phyloP scores from a whole-genome alignment of 805 yeast genomes.

The Ogataea trehalophila region DNA sequence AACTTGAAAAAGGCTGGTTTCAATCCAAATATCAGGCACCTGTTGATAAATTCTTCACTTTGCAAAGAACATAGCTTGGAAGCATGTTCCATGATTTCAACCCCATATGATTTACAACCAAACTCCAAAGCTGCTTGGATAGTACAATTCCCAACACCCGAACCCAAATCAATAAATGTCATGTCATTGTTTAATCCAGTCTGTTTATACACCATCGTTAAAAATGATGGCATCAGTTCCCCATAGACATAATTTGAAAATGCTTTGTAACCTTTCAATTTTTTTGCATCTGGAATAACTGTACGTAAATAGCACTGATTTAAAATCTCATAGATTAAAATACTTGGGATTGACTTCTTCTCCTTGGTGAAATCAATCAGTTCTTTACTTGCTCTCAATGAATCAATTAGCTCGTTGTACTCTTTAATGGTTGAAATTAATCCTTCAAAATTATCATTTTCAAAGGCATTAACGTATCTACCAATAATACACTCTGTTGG shows the following conservation, averaged over 20 bases:
- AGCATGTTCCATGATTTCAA: conserved; percentile 85
- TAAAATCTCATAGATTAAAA: conserved; percentile 60
- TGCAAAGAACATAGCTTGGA: conserved; percentile 63
- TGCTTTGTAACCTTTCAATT: conserved; percentile 68
- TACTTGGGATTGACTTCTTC: conserved; percentile 30
- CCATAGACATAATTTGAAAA: conserved; percentile 91
- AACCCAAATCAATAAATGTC: conserved; percentile 82
- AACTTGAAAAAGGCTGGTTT: conserved; percentile 51
- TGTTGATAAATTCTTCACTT: conserved; percentile 47
- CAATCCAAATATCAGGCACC: conserved; percentile 63
- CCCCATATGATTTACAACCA: conserved; percentile 83
- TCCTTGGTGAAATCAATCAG: conserved; percentile 14
- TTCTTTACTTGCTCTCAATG: conserved; percentile 31
- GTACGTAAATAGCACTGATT: conserved; percentile 71
- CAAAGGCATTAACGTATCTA: conserved; percentile 31
- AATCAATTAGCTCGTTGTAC: conserved; percentile 38
- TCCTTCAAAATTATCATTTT: conserved; percentile 24
- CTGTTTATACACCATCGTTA: conserved; percentile 58
- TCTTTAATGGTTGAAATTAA: conserved; percentile 34
- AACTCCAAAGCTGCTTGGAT: conserved; percentile 84
- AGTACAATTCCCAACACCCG: conserved; percentile 92
- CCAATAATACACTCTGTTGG: conserved; percentile 38
- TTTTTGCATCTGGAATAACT: conserved; percentile 67
- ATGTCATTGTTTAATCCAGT: conserved; percentile 50
- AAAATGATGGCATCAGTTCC: conserved; percentile 75